These are phyloP conservation scores for Fusarium sacchari DNA, from an alignment of 2,329 filamentous ascomycete genomes.

Conservation along the genomic window DNA sequence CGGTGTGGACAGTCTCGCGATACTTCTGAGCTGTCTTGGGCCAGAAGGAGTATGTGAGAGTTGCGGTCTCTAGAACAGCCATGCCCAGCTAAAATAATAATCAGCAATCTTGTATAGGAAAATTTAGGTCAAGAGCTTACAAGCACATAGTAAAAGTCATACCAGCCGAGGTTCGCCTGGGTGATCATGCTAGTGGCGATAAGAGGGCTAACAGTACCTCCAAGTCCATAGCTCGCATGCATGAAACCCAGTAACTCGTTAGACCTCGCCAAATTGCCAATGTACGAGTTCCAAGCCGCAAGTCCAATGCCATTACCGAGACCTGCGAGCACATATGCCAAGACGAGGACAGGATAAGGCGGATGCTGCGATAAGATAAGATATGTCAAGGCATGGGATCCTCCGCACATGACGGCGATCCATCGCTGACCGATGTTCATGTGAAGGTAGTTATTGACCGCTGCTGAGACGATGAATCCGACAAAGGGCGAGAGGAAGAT, in stretches of 20 bases:
- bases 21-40: conserved; percentile 62
- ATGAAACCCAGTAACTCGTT: conserved; percentile 76
- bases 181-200: conserved; percentile 77
- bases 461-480: conserved; percentile 70
- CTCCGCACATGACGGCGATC: conserved; percentile 68
- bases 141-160: conserved; percentile 74
- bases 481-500: conserved; percentile 74
- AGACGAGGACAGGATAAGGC: conserved; percentile 72
- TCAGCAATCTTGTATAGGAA: rapidly evolving
- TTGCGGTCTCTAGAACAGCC: conserved; percentile 30
- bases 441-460: conserved; percentile 64
- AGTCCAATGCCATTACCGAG: conserved; percentile 75
- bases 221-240: conserved; percentile 74
- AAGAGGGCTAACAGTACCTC: conserved; percentile 74
- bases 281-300: conserved; percentile 63
- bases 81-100: not conserved
- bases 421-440: conserved; percentile 54
- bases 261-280: conserved; percentile 73
- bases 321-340: conserved; percentile 73
- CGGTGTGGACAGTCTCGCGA: conserved; percentile 47
- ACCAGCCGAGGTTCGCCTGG: conserved; percentile 70
- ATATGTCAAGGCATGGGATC: conserved; percentile 70
- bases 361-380: conserved; percentile 71
- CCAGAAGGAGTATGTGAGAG: conserved; percentile 69
- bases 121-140: rapidly evolving